These are phyloP conservation scores for Podila minutissima DNA, from an alignment of 192 early-diverging fungal species.

Conservation along the genomic window DNA sequence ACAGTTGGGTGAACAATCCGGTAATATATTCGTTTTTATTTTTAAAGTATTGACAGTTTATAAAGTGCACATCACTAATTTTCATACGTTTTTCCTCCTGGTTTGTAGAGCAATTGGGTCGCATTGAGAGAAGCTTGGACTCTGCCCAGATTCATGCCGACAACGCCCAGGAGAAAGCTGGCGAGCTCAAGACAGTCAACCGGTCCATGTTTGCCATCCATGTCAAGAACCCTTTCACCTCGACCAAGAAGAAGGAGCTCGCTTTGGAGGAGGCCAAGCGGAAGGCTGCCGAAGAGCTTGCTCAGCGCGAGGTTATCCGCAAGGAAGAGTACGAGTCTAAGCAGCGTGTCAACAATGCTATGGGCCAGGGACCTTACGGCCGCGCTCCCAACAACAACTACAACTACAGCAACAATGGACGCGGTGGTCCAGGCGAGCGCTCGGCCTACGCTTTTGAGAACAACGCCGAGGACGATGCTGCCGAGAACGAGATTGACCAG, in stretches of 20 bases:
- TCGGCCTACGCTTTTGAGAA: constrained; percentile 74
- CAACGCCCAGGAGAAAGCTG: constrained; percentile 59
- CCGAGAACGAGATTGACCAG: constrained; percentile 75
- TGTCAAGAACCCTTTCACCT: constrained; percentile 75
- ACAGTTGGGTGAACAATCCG: constrained; percentile 72
- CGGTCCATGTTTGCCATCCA: constrained; percentile 79
- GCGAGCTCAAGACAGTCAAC: constrained; percentile 72
- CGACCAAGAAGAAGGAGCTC: constrained; percentile 63
- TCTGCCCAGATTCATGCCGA: constrained; percentile 68
- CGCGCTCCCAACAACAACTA: constrained; percentile 12
- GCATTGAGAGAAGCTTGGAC: constrained; percentile 74
- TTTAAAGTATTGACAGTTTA: neutral
- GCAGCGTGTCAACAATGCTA: constrained; percentile 62
- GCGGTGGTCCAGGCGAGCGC: constrained; percentile 61
- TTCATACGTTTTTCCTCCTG: too few species aligned
- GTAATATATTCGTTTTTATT: constrained; percentile 38
- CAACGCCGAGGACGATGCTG: constrained; percentile 69
- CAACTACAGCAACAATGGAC: constrained; percentile 54
- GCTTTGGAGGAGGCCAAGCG: constrained; percentile 62
- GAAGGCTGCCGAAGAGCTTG: constrained; percentile 62
- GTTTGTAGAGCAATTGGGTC: constrained; percentile 46
- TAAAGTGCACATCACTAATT: neutral
- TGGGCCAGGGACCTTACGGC: constrained; percentile 49
- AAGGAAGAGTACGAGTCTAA: constrained; percentile 65
- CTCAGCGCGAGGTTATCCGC: constrained; percentile 62